Base-by-base conservation (phyloP, 2,329 filamentous ascomycete genomes). In the Cryphonectria naterciae region DNA sequence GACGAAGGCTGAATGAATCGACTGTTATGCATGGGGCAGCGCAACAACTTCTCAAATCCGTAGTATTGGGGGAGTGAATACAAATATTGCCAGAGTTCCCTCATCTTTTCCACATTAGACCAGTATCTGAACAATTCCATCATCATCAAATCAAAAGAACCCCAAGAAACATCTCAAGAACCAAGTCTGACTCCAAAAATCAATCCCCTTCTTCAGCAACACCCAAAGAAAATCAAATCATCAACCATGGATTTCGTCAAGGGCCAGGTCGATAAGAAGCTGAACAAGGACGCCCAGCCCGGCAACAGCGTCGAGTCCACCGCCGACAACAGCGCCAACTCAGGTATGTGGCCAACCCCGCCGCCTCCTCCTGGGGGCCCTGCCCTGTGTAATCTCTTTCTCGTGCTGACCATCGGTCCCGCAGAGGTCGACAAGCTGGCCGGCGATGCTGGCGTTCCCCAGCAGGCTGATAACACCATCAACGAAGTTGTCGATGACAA, bases 231-330 rank as follows among this genome's bases (percentile, higher is more conserved):
- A 15, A 63, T 28, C 56, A 56, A 13, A n/a, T 10, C 17, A 64
- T 39, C 56, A 56, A 65, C 7, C 11, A 72, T 71, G 69, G 69
- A 71, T 61, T 54, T 67, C 39, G 19, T 72, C 69, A 71, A 68
- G 68, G 65, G 69, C 63, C 41, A 68, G 52, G 70, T 61, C 41
- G 58, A 72, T 39, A 61, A 66, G 58, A 74, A 72, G 68, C 28
- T 75, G 10, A 56, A 56, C 66, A 74, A 74, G 70, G 72, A 72
- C 66, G 68, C 74, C 13, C 73, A 75, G 73, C 70, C 74, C 37
- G 74, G 74, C 46, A 68, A 72, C 73, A 37, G 32, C 54, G 54
- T 74, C 46, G 74, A 75, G 72, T 63, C 72, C 46, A 32, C 58
- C 8, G 73, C 74, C 43, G 72, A 75, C 56, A 71, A 74, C n/a